These are phyloP conservation scores for Acacia concinna DNA, from an alignment of 331 rosid genomes.

Conservation along the genomic window DNA sequence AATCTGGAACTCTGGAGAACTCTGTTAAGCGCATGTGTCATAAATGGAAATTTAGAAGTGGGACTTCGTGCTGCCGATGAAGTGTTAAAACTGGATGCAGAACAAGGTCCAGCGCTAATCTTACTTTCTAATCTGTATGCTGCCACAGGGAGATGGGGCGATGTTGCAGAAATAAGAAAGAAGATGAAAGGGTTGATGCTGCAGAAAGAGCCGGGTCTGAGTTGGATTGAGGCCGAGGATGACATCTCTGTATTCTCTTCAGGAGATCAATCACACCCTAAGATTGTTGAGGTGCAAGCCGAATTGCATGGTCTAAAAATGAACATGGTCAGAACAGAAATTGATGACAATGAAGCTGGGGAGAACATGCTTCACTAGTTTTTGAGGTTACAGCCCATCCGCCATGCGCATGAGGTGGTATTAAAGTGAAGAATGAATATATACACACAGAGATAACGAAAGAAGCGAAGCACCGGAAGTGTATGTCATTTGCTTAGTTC, in stretches of 20 bases:
- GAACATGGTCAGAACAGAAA: slow-evolving; percentile 53
- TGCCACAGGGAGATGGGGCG: slow-evolving; percentile 57
- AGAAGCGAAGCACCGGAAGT: background rate
- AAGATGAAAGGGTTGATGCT: slow-evolving; percentile 49
- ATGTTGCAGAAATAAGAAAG: slow-evolving; percentile 63
- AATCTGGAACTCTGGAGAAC: slow-evolving; percentile 73
- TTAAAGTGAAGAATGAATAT: background rate
- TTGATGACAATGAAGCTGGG: slow-evolving; percentile 35
- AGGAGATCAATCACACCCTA: slow-evolving; percentile 58
- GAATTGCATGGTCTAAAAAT: slow-evolving; percentile 52
- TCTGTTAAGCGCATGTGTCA: slow-evolving; percentile 71
- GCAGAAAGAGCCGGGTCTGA: slow-evolving; percentile 71
- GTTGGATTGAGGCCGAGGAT: slow-evolving; percentile 73
- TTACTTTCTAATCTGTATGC: slow-evolving; percentile 83
- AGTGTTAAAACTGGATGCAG: slow-evolving; percentile 54
- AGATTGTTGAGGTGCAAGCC: slow-evolving; percentile 52
- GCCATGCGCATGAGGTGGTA: background rate
- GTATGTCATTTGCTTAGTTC: background rate
- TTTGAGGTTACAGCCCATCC: slow-evolving; percentile 16
- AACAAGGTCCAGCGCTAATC: slow-evolving; percentile 68
- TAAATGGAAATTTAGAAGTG: slow-evolving; percentile 53
- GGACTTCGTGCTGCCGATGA: slow-evolving; percentile 71
- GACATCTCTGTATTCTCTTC: slow-evolving; percentile 62
- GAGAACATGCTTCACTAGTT: slow-evolving; percentile 21
- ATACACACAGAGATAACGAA: background rate